Conservation (phyloP, 306 rosid species). For the Dicorynia guianensis region DNA sequence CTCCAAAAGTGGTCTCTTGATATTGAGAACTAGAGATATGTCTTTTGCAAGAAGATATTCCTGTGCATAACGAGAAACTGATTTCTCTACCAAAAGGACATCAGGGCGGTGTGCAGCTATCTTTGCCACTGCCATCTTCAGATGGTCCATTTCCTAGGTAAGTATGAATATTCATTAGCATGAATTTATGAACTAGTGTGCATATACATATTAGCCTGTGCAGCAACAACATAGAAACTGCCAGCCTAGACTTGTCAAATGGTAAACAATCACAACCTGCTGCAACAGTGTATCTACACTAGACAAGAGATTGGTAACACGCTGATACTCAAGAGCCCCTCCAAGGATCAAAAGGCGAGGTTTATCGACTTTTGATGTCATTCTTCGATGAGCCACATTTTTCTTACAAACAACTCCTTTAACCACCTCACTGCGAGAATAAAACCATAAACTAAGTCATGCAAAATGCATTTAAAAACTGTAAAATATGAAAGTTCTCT, state of each 20-base stretch:
- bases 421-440: slow-evolving; percentile 70
- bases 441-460: slow-evolving; percentile 42
- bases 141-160: slow-evolving; percentile 93
- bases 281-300: slow-evolving; percentile 96
- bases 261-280: slow-evolving; percentile 74
- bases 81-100: slow-evolving; percentile 93
- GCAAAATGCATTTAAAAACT: slow-evolving; percentile 32
- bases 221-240: slow-evolving; percentile 37
- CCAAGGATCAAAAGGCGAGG: slow-evolving; percentile 89
- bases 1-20: slow-evolving; percentile 89
- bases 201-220: slow-evolving; percentile 15
- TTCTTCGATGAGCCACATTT: slow-evolving; percentile 95
- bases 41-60: slow-evolving; percentile 90
- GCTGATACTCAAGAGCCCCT: slow-evolving; percentile 99
- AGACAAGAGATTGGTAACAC: slow-evolving; percentile 80
- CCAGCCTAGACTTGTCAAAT: slow-evolving; percentile 38
- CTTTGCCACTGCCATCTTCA: slow-evolving; percentile 99
- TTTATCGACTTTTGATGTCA: slow-evolving; percentile 78
- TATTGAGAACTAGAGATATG: slow-evolving; percentile 88
- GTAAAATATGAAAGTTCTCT: slow-evolving; percentile 32
- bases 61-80: slow-evolving; percentile 95
- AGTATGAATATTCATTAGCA: slow-evolving; percentile 31
- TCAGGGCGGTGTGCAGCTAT: slow-evolving; percentile 81
- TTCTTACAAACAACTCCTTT: slow-evolving; percentile 96
- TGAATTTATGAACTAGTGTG: slow-evolving; percentile 32